Conservation (phyloP, 192 early-diverging fungal species). For the Phycomyces blakesleeanus region DNA sequence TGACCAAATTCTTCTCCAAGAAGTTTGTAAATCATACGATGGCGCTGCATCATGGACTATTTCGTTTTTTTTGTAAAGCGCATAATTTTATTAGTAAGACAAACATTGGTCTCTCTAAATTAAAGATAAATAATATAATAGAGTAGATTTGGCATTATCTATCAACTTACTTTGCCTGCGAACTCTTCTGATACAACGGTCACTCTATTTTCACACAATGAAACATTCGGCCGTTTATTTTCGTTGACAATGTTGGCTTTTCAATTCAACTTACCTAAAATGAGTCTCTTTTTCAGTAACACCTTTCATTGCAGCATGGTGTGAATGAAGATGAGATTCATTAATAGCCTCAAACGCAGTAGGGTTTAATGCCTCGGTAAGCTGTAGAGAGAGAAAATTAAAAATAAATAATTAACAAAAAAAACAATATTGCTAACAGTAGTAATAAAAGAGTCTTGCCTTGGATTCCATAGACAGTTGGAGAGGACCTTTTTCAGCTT, state of each 20-base stretch:
- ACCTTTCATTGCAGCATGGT: constrained; percentile 87
- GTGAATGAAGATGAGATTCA: constrained; percentile 74
- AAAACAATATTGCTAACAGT: not conserved
- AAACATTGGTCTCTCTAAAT: not conserved
- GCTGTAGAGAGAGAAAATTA: not conserved
- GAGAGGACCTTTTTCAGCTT: constrained; percentile 28
- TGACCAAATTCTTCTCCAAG: constrained; percentile 67
- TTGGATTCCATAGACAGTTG: constrained; percentile 29
- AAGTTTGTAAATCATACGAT: constrained; percentile 66
- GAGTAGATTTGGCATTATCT: not conserved
- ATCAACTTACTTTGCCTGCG: constrained; percentile 46
- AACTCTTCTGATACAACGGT: constrained; percentile 70
- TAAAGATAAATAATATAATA: not conserved
- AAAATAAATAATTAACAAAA: not conserved
- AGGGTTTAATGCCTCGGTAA: constrained; percentile 48
- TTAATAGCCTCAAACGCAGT: constrained; percentile 66
- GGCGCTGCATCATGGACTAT: constrained; percentile 53
- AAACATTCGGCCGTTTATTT: not conserved
- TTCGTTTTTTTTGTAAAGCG: no score
- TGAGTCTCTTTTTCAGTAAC: constrained; percentile 75
- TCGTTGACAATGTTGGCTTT: not conserved
- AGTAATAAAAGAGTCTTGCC: constrained; percentile 2
- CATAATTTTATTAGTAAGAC: not conserved
- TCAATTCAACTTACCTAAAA: constrained; percentile 54
- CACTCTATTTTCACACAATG: constrained; percentile 37